These are phyloP conservation scores for Picea abies DNA, from an alignment of 83 land plant genomes.

Conservation along the genomic window DNA sequence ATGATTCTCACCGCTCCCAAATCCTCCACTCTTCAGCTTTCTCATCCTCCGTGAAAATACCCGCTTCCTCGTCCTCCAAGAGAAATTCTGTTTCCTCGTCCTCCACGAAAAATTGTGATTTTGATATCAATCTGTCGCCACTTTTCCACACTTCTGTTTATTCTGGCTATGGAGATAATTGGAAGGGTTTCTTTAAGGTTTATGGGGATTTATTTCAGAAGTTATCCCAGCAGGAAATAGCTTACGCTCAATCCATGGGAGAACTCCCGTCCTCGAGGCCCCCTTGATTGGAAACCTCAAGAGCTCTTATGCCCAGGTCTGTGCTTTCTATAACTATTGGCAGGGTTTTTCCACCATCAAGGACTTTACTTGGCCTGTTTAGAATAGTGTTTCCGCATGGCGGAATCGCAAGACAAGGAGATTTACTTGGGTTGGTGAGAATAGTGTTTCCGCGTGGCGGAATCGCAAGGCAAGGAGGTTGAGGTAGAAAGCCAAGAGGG, in stretches of 20 bases:
- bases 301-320: constrained; percentile 62
- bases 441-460: constrained; percentile 73
- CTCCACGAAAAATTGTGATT: neutral
- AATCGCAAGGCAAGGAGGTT: constrained; percentile 80
- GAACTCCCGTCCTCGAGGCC: constrained; percentile 33
- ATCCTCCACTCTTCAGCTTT: too few relatives aligned
- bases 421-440: constrained; percentile 82
- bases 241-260: constrained; percentile 42
- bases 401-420: constrained; percentile 68
- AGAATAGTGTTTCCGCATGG: constrained; percentile 67
- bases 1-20: too few relatives aligned
- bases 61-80: too few relatives aligned
- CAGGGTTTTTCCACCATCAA: constrained; percentile 75
- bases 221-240: constrained; percentile 62
- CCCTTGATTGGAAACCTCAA: constrained; percentile 73
- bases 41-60: too few relatives aligned
- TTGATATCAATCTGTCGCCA: constrained; percentile 73
- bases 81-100: too few relatives aligned
- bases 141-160: constrained; percentile 72
- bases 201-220: constrained; percentile 76
- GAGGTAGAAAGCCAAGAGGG: constrained; percentile 81
- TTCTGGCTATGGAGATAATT: constrained; percentile 70
- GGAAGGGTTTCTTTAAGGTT: constrained; percentile 83
- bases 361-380: constrained; percentile 89
- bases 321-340: constrained; percentile 86